Conservation (phyloP, 2,329 filamentous ascomycete genomes). For the Ustulina deusta region DNA sequence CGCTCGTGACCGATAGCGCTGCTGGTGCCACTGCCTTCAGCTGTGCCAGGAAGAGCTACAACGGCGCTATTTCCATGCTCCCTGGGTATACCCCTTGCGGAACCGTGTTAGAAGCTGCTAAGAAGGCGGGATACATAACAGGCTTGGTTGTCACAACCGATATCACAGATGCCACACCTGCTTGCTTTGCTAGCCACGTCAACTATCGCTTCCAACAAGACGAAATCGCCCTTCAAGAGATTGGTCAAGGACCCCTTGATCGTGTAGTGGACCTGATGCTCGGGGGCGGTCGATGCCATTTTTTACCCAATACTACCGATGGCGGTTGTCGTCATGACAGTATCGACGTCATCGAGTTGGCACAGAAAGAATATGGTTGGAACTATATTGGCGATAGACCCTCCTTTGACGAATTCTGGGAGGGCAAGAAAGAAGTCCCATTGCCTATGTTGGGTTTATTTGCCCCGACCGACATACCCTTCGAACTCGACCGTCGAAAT, state of each 20-base stretch:
- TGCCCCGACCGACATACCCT: conserved; percentile 85
- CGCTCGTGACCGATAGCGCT: conserved; percentile 92
- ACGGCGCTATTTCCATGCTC: conserved; percentile 91
- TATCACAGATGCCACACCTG: conserved; percentile 94
- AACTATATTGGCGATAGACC: conserved; percentile 78
- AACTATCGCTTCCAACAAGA: conserved; percentile 84
- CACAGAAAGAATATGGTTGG: conserved; percentile 81
- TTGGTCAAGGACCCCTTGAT: conserved; percentile 88
- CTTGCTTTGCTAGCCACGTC: conserved; percentile 92
- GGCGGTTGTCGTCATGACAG: conserved; percentile 87
- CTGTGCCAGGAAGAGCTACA: conserved; percentile 94
- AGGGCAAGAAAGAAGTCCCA: conserved; percentile 72
- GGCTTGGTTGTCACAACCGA: conserved; percentile 95
- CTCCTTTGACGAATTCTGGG: conserved; percentile 79
- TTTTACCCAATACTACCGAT: conserved; percentile 82
- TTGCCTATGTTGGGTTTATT: conserved; percentile 90
- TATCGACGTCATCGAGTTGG: conserved; percentile 78
- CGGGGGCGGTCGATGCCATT: conserved; percentile 93
- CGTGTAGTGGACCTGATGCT: conserved; percentile 91
- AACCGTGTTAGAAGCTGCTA: conserved; percentile 92
- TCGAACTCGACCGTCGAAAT: conserved; percentile 88
- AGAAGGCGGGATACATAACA: conserved; percentile 90
- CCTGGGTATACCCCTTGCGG: conserved; percentile 90
- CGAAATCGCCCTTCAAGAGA: conserved; percentile 90
- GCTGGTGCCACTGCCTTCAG: conserved; percentile 98